Evolutionary conservation across 129 eudicot genomes (phyloP), one percentile per base, ranked within the genome.

Genomic region (Pittosporum tobira): DNA sequence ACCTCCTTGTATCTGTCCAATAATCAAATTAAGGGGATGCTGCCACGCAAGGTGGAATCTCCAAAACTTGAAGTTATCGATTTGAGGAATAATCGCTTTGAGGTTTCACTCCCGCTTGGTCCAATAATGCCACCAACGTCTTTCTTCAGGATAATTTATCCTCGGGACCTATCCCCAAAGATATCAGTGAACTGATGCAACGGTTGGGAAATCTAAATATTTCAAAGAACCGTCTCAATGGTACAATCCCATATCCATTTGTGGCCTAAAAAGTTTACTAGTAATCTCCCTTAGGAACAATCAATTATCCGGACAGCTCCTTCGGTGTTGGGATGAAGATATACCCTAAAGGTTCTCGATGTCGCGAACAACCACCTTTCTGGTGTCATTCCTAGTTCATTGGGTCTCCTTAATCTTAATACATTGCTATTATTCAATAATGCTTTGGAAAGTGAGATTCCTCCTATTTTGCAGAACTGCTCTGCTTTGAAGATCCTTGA

Each of bases 161-260:
- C 16, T 54, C 47, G 2, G 48, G 48, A 23, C 31, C 31, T 37
- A 38, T 58, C 21, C 31, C 31, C 13, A 19, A 57, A 1, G 8
- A 58, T 36, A 19, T 21, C 18, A 22, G 49, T 13, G 49, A 36
- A 18, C 11, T 48, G 19, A 12, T 36, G 49, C 25, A 13, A 36
- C 30, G 38, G 1, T 25, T 42, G 49, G 6, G 0, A 8, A 11
- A 48, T 23, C 58, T 67, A 29, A 42, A 58, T 48, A 59, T 48
- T 57, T 67, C 72, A 3, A 0, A 6, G n/a, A 67, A 67, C 58
- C 13, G 12, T 16, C 61, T 67, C 6, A 37, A 38, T 2, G 19
- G 64, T 30, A 31, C 23, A 20, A 38, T 58, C 21, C 63, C 63
- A 22, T 58, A 12, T 21, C 34, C 48, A 14, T 58, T 58, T 58